Evolutionary conservation across 495 filamentous ascomycete genomes (phyloP).

Genomic region (Tuber melanosporum): DNA sequence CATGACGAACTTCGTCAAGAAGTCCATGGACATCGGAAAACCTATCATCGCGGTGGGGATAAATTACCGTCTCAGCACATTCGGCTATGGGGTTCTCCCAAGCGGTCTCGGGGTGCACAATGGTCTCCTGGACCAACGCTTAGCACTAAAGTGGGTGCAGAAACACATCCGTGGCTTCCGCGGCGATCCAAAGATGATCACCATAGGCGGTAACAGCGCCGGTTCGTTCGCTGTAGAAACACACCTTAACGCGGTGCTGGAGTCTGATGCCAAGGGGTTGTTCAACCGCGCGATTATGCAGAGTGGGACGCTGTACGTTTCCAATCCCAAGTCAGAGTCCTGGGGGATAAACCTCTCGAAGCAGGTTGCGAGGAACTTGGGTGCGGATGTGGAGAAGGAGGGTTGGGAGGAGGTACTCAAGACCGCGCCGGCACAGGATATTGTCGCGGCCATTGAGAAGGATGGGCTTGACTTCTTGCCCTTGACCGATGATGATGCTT

Average conservation of each 20-base stretch:
- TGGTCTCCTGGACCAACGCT: constrained; percentile 59
- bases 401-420: not conserved
- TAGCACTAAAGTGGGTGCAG: constrained; percentile 66
- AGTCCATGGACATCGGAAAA: constrained; percentile 12
- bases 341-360: not conserved
- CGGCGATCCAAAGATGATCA: constrained; percentile 57
- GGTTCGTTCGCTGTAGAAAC: constrained; percentile 6
- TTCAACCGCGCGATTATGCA: constrained; percentile 20
- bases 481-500: not conserved
- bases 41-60: constrained; percentile 20
- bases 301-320: constrained; percentile 6
- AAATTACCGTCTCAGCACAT: constrained; percentile 15
- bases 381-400: not conserved
- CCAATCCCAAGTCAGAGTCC: not conserved
- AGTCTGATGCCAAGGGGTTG: constrained; percentile 1
- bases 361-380: not conserved
- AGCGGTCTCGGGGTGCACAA: constrained; percentile 45
- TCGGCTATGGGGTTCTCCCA: constrained; percentile 17
- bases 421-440: not conserved
- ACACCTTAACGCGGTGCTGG: constrained; percentile 14
- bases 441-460: not conserved
- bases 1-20: not conserved
- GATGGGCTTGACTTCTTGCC: not conserved
- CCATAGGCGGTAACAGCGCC: constrained; percentile 54
- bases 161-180: constrained; percentile 62